Evolutionary conservation across 2,329 filamentous ascomycete species (phyloP).

Genomic region (Phialocephala sp.): DNA sequence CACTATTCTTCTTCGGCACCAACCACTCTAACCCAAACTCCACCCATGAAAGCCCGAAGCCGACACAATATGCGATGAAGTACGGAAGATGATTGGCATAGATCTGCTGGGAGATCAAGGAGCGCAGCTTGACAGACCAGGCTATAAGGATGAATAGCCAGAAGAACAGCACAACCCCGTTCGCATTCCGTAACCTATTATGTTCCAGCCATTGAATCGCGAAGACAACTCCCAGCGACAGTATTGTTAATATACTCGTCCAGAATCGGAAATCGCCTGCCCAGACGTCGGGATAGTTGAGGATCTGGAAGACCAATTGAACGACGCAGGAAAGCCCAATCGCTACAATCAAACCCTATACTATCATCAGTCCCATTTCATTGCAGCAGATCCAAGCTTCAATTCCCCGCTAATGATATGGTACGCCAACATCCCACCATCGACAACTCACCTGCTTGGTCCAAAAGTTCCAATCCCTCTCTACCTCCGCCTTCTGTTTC

Average conservation of each 20-base stretch:
- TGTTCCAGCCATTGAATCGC: constrained; percentile 74
- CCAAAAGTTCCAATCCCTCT: constrained; percentile 93
- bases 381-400: neutral
- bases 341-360: constrained; percentile 60
- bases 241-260: constrained; percentile 66
- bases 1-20: constrained; percentile 71
- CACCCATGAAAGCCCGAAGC: constrained; percentile 61
- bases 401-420: neutral
- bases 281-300: constrained; percentile 63
- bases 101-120: constrained; percentile 65
- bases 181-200: constrained; percentile 70
- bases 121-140: constrained; percentile 70
- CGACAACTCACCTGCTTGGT: constrained; percentile 74
- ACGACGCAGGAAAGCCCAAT: constrained; percentile 62
- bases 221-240: constrained; percentile 67
- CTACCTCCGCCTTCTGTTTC: constrained; percentile 68
- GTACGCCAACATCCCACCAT: neutral
- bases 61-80: constrained; percentile 66
- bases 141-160: constrained; percentile 73
- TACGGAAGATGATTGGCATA: constrained; percentile 62
- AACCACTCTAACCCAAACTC: constrained; percentile 74
- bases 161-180: constrained; percentile 74
- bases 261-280: constrained; percentile 72
- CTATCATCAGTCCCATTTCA: constrained; percentile 19
- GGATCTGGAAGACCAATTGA: constrained; percentile 67